Conservation (phyloP, 2,329 filamentous ascomycete species). For the Didymella lethalis region DNA sequence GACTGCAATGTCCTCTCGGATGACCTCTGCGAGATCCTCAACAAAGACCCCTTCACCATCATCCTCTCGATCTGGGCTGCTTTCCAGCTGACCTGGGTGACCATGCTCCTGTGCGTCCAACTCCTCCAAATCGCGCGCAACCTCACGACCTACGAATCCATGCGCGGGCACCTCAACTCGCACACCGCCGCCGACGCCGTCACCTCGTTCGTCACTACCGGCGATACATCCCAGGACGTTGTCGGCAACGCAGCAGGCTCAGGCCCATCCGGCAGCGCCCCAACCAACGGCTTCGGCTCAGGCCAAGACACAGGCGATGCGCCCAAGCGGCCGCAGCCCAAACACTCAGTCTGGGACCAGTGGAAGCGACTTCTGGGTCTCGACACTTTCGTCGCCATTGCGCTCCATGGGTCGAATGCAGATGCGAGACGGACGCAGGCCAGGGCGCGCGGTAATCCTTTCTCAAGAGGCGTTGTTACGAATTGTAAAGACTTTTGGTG, state of each 20-base stretch:
- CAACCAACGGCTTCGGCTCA: slow-evolving; percentile 66
- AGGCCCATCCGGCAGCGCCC: slow-evolving; percentile 31
- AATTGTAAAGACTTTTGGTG: slow-evolving; percentile 99
- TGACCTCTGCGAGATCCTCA: slow-evolving; percentile 76
- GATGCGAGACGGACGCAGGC: slow-evolving; percentile 47
- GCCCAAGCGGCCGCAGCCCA: slow-evolving; percentile 56
- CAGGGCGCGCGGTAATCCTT: slow-evolving; percentile 74
- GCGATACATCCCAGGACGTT: slow-evolving; percentile 67
- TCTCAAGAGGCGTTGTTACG: slow-evolving; percentile 79
- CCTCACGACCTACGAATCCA: slow-evolving; percentile 96
- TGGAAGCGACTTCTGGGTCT: slow-evolving; percentile 88
- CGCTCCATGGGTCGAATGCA: slow-evolving; percentile 72
- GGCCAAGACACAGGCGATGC: slow-evolving; percentile 61
- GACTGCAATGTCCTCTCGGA: slow-evolving; percentile 80
- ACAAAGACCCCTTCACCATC: slow-evolving; percentile 84
- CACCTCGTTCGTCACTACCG: slow-evolving; percentile 78
- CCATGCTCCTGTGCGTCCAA: slow-evolving; percentile 96
- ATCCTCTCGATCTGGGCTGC: slow-evolving; percentile 79
- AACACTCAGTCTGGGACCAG: slow-evolving; percentile 73
- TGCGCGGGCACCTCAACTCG: slow-evolving; percentile 77
- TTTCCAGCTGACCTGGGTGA: slow-evolving; percentile 91
- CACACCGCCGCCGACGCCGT: slow-evolving; percentile 66
- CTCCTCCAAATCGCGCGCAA: slow-evolving; percentile 90
- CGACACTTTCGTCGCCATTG: slow-evolving; percentile 92
- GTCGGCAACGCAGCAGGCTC: slow-evolving; percentile 21